Evolutionary conservation across 345 rosid species (phyloP).

Genomic region (Brassica carinata): DNA sequence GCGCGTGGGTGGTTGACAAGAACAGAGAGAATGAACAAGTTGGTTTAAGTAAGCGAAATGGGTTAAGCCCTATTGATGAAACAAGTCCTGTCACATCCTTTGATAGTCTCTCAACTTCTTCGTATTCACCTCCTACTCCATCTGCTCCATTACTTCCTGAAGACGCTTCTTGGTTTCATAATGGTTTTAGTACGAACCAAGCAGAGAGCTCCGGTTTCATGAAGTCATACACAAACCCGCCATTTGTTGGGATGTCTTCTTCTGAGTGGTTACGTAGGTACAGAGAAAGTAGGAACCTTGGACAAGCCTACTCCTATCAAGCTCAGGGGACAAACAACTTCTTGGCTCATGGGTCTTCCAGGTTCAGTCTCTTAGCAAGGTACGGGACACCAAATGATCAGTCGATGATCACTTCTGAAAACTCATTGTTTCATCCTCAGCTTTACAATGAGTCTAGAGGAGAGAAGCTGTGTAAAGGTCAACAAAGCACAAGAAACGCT

Average conservation of each 20-base stretch:
- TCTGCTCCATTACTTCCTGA: slow-evolving; percentile 94
- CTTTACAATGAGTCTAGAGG: slow-evolving; percentile 48
- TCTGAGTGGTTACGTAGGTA: slow-evolving; percentile 95
- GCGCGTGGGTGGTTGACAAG: slow-evolving; percentile 71
- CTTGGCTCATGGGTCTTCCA: slow-evolving; percentile 42
- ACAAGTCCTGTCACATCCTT: slow-evolving; percentile 50
- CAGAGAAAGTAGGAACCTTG: slow-evolving; percentile 67
- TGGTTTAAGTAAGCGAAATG: slow-evolving; percentile 31
- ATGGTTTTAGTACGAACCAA: slow-evolving; percentile 37
- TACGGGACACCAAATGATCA: slow-evolving; percentile 57
- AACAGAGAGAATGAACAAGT: slow-evolving; percentile 34
- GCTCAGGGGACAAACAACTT: slow-evolving; percentile 43
- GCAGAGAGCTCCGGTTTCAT: slow-evolving; percentile 38
- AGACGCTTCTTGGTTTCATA: slow-evolving; percentile 62
- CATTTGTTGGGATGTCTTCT: slow-evolving; percentile 58
- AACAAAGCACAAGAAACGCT: slow-evolving; percentile 51
- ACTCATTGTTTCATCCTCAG: slow-evolving; percentile 36
- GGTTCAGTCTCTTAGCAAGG: slow-evolving; percentile 50
- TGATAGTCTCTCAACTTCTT: slow-evolving; percentile 53
- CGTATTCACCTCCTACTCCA: slow-evolving; percentile 67
- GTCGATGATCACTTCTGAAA: slow-evolving; percentile 35
- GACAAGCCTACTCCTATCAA: slow-evolving; percentile 44
- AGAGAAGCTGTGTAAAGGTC: slow-evolving; percentile 48
- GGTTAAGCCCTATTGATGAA: slow-evolving; percentile 62
- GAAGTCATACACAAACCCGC: slow-evolving; percentile 47